Evolutionary conservation across 169 alveolate species (phyloP).

Genomic region (Plasmodium gonderi): DNA sequence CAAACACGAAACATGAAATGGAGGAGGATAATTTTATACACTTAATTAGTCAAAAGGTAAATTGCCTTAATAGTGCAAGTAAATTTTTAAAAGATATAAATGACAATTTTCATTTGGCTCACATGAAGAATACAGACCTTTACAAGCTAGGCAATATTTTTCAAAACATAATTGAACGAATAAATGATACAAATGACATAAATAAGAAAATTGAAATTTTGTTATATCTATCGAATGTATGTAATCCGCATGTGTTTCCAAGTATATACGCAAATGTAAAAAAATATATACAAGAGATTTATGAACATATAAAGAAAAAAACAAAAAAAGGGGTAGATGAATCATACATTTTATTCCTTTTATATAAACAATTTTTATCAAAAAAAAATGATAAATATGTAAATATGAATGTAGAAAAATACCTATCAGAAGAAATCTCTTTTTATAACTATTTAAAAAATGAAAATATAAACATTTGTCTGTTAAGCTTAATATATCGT

Average conservation of each 20-base stretch:
- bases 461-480: slow-evolving; percentile 70
- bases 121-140: background rate
- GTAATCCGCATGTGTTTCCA: slow-evolving; percentile 6
- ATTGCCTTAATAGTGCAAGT: slow-evolving; percentile 8
- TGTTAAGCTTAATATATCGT: slow-evolving; percentile 73
- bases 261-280: background rate
- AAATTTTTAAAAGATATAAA: slow-evolving; percentile 15
- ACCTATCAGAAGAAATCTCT: slow-evolving; percentile 42
- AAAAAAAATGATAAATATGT: slow-evolving; percentile 31
- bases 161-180: slow-evolving; percentile 12
- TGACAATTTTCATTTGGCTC: slow-evolving; percentile 5
- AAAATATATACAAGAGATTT: slow-evolving; percentile 23
- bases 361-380: slow-evolving; percentile 60
- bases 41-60: slow-evolving; percentile 7
- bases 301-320: slow-evolving; percentile 29
- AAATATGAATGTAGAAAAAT: slow-evolving; percentile 25
- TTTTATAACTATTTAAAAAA: slow-evolving; percentile 71
- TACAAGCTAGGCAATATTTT: background rate
- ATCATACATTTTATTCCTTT: slow-evolving; percentile 33
- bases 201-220: slow-evolving; percentile 61
- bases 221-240: slow-evolving; percentile 25
- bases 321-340: slow-evolving; percentile 50
- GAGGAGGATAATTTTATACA: background rate
- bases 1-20: slow-evolving; percentile 8
- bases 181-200: slow-evolving; percentile 49